Evolutionary conservation across 257 asterid genomes (phyloP).

Genomic region (Solanum pinnatisectum): DNA sequence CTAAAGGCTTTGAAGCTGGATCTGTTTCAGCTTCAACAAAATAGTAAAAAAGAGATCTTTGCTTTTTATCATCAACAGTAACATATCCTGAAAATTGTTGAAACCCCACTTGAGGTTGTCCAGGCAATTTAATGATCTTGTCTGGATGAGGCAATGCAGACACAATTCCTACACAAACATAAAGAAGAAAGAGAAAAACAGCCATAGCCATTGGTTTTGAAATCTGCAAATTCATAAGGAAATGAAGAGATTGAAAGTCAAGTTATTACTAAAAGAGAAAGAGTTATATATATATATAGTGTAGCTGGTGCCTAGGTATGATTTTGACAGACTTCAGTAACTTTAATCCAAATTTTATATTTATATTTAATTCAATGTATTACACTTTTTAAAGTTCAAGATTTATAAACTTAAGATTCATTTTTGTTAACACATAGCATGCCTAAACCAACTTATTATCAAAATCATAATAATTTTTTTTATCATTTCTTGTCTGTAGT

Average conservation of each 20-base stretch:
- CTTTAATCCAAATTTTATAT: not conserved
- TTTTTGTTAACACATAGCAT: constrained; percentile 4
- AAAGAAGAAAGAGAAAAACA: constrained; percentile 22
- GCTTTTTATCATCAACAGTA: constrained; percentile 40
- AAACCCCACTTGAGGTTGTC: constrained; percentile 54
- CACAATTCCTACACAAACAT: constrained; percentile 10
- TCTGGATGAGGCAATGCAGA: constrained; percentile 36
- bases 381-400: not conserved
- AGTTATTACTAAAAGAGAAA: not conserved
- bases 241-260: not conserved
- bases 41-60: constrained; percentile 50
- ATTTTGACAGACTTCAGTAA: not conserved
- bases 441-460: constrained; percentile 6
- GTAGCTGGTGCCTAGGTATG: no score
- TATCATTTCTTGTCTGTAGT: constrained; percentile 4
- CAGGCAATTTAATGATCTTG: constrained; percentile 45
- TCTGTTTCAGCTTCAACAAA: constrained; percentile 55
- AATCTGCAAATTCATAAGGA: constrained; percentile 1
- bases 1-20: constrained; percentile 47
- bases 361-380: not conserved
- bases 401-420: not conserved
- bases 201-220: constrained; percentile 11
- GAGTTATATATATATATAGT: not conserved
- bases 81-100: constrained; percentile 65
- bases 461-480: not conserved